Percentiles rank a stretch among this genome's conserved stretches.
phyloP scores from a whole-genome alignment of 352 stramenopile genomes.

The Pythium rishiriense region DNA sequence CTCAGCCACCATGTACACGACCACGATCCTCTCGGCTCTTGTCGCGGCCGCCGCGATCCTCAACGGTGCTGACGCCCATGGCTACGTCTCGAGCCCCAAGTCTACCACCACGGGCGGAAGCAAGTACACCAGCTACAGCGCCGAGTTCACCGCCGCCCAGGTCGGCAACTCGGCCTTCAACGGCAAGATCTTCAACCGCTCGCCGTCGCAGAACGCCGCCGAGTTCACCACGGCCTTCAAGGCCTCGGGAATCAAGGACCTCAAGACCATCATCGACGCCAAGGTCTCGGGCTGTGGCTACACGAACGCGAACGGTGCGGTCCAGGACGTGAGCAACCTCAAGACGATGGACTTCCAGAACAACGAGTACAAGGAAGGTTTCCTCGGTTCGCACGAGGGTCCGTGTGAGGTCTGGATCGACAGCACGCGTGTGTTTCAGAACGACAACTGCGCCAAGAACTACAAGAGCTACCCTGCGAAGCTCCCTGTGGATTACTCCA shows the following conservation, averaged over 20 bases:
- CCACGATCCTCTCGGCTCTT: slow-evolving; percentile 7
- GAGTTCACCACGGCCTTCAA: slow-evolving; percentile 14
- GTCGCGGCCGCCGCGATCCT: slow-evolving; percentile 2
- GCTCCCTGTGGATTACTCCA: slow-evolving; percentile 52
- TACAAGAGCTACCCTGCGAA: slow-evolving; percentile 41
- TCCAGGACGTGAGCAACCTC: slow-evolving; percentile 23
- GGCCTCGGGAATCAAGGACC: slow-evolving; percentile 5
- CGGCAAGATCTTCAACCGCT: slow-evolving; percentile 31
- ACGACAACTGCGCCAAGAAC: slow-evolving; percentile 43
- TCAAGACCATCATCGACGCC: slow-evolving; percentile 8
- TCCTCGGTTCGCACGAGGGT: slow-evolving; percentile 38
- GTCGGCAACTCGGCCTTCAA: slow-evolving; percentile 32
- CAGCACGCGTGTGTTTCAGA: slow-evolving; percentile 30
- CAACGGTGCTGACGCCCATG: slow-evolving; percentile 21
- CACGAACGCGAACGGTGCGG: slow-evolving; percentile 27
- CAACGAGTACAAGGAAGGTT: slow-evolving; percentile 45
- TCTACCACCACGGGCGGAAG: slow-evolving; percentile 26
- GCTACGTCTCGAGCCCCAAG: slow-evolving; percentile 31
- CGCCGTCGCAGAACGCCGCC: slow-evolving; percentile 17
- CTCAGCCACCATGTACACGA: too few species aligned
- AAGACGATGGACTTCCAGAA: slow-evolving; percentile 41
- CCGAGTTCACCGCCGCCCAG: slow-evolving; percentile 23
- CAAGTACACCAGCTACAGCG: slow-evolving; percentile 23
- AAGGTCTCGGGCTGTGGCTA: slow-evolving; percentile 8
- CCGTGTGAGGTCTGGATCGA: slow-evolving; percentile 34